Conservation (phyloP, 768 basidiomycete species). For the Naganishia vishniacii region DNA sequence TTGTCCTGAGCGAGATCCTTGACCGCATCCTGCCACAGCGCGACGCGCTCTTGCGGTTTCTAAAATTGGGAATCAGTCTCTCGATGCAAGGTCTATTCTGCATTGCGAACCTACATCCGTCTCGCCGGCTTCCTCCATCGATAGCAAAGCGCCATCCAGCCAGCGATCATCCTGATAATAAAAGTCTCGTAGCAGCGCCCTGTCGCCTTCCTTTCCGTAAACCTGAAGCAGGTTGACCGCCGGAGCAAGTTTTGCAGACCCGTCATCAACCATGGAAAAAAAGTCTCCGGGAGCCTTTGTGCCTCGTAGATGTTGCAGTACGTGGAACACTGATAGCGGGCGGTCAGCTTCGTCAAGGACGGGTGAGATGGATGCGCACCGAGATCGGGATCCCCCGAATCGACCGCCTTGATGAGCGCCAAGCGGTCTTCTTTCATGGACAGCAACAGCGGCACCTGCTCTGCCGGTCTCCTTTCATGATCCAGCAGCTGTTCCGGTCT, state of each 20-base stretch:
- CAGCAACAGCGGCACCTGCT: conserved; percentile 87
- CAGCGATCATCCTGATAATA: conserved; percentile 96
- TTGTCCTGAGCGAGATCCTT: conserved; percentile 95
- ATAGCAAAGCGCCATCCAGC: conserved; percentile 84
- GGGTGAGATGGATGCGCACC: conserved; percentile 48
- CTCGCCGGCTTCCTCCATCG: conserved; percentile 69
- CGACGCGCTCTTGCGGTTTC: conserved; percentile 59
- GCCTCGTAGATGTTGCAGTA: conserved; percentile 78
- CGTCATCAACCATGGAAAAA: conserved; percentile 89
- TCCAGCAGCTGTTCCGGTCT: conserved; percentile 65
- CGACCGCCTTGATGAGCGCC: conserved; percentile 80
- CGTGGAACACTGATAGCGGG: conserved; percentile 72
- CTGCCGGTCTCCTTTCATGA: conserved; percentile 76
- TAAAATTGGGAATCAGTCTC: not conserved
- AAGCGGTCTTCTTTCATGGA: conserved; percentile 89
- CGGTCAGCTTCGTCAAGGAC: not conserved
- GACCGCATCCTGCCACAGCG: conserved; percentile 71
- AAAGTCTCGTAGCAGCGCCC: conserved; percentile 88
- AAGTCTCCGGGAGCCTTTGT: conserved; percentile 80
- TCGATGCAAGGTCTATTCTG: not conserved
- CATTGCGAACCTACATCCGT: conserved; percentile 63
- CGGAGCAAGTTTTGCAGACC: conserved; percentile 66
- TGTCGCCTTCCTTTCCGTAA: conserved; percentile 81
- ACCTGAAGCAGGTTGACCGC: conserved; percentile 78
- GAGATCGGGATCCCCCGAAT: conserved; percentile 91